Base-by-base conservation (phyloP, 2,329 filamentous ascomycete species). In the Colletotrichum lupini region DNA sequence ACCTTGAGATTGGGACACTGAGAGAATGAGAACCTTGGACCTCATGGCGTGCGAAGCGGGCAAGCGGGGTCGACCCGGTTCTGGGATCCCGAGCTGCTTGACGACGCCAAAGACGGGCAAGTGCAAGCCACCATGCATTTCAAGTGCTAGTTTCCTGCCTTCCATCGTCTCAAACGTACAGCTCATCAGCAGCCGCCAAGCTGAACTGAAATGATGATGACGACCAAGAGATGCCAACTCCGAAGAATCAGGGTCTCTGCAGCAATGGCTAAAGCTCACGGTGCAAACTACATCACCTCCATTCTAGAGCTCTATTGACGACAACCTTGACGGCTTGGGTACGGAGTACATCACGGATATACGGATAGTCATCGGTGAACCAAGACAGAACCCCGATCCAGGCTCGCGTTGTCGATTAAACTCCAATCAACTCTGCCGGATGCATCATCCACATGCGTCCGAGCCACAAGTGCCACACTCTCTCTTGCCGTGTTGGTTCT, bases 401-500 rank as follows among this genome's bases (percentile, higher is more conserved):
- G 42, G 22, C 26, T 61, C n/a, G n/a, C n/a, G n/a, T n/a, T n/a
- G n/a, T n/a, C 57, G 46, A 46, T 26, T 57, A 26, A 22, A n/a
- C 52, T 30, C 68, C 68, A 67, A 72, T 72, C 64, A 72, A 32
- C 16, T 26, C 53, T 24, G 60, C 57, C 49, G 63, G 42, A 67
- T 46, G 69, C 58, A 68, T 68, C 35, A 52, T 35, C 60, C 28
- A 58, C 26, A 24, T 60, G 42, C 56, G 53, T 64, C 62, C 68
- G 55, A 70, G 68, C 68, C 55, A 70, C 67, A 49, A 22, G 19
- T 49, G 42, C 42, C 42, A 61, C 53, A 19, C 58, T 46, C 63
- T 14, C 26, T 59, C 42, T 14, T 35, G 49, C 58, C 32, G 24
- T 46, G 53, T n/a, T n/a, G 42, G 26, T 55, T n/a, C 52, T 46